Evolutionary conservation across 371 early-diverging fungal species (phyloP).

Genomic region (Mucor indicus): DNA sequence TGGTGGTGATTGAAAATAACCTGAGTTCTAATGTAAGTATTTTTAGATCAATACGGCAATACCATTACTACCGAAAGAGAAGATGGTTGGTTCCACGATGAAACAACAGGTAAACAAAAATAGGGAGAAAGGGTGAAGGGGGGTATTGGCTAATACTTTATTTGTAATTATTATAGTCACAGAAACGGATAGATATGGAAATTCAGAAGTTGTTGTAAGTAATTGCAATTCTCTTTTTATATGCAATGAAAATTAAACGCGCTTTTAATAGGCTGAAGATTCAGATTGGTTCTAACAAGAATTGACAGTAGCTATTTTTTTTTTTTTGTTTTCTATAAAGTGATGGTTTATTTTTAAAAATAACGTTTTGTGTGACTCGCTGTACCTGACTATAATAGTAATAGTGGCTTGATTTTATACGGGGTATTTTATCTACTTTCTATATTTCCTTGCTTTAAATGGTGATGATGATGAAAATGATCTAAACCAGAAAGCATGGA

Average conservation of each 20-base stretch:
- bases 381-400: no score
- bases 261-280: slow-evolving; percentile 7
- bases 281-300: slow-evolving; percentile 15
- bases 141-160: neutral
- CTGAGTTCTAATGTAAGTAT: neutral
- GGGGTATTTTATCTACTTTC: neutral
- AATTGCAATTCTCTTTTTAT: slow-evolving; percentile 17
- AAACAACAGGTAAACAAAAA: slow-evolving; percentile 18
- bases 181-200: slow-evolving; percentile 33
- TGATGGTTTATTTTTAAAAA: no score
- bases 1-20: neutral
- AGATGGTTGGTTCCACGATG: slow-evolving; percentile 37
- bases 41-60: slow-evolving; percentile 34
- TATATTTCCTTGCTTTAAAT: no score
- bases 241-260: neutral
- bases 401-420: no score
- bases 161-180: slow-evolving; percentile 17
- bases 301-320: neutral
- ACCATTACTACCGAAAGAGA: slow-evolving; percentile 25
- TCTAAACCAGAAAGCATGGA: slow-evolving; percentile 15
- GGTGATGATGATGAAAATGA: neutral
- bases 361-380: no score
- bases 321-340: neutral
- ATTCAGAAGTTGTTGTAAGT: slow-evolving; percentile 23
- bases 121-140: neutral